A percentile compares a stretch with the other conserved stretches of the same genome.
phyloP scores from a whole-genome alignment of 225 moss, liverwort and hornwort genomes.

The Rhytidiadelphus loreus region DNA sequence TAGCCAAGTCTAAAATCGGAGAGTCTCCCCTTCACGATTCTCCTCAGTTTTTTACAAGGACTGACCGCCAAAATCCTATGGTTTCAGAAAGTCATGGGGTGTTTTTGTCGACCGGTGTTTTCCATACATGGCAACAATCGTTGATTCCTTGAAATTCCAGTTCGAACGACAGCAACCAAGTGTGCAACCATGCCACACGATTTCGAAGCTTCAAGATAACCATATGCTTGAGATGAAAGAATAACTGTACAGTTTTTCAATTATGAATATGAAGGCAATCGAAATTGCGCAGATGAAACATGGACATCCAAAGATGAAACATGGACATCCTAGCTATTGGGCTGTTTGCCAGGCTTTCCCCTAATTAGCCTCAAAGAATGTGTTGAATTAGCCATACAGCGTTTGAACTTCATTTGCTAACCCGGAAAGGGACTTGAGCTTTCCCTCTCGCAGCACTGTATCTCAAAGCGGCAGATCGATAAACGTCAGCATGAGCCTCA shows the following conservation, averaged over 20 bases:
- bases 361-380: neutral
- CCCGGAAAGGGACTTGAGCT: neutral
- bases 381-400: neutral
- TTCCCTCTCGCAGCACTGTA: constrained; percentile 12
- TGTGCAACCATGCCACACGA: neutral
- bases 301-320: neutral
- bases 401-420: neutral
- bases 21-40: neutral
- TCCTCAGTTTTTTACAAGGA: neutral
- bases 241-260: neutral
- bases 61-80: neutral
- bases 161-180: neutral
- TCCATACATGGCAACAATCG: neutral
- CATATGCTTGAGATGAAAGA: neutral
- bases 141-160: neutral
- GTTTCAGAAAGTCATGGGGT: neutral
- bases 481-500: constrained; percentile 72
- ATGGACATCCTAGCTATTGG: neutral
- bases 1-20: neutral
- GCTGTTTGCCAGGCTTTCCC: neutral
- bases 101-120: neutral
- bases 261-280: neutral
- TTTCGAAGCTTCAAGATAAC: neutral
- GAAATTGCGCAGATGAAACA: neutral
- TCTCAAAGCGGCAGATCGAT: constrained; percentile 56